Evolutionary conservation across 176 grass and related monocot species (phyloP).

Genomic region (Poa annua): DNA sequence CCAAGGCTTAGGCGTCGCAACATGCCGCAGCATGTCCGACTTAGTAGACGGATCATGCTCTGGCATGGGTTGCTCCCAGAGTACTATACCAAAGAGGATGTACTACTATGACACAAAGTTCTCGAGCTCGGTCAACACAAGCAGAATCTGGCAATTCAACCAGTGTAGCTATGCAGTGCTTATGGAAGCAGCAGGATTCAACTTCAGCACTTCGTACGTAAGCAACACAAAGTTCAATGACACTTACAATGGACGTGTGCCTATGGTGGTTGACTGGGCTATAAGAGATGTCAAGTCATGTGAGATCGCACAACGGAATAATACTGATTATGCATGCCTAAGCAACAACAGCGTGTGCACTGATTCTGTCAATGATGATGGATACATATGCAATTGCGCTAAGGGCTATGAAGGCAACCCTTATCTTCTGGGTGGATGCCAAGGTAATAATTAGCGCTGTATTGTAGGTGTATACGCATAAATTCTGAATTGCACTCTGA

Average conservation of each 20-base stretch:
- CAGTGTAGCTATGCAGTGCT: not conserved
- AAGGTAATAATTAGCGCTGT: not conserved
- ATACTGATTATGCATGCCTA: not conserved
- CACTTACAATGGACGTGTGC: accelerated
- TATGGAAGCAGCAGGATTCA: not conserved
- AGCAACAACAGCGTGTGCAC: not conserved
- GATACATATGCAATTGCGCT: not conserved
- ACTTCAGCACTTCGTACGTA: not conserved
- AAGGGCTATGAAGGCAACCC: slow-evolving; percentile 26
- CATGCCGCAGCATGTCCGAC: too few species aligned
- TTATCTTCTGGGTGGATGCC: not conserved
- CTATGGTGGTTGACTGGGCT: not conserved
- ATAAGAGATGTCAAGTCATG: not conserved
- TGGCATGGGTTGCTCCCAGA: too few species aligned
- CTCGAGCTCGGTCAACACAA: too few species aligned
- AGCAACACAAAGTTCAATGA: not conserved
- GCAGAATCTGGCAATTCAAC: too few species aligned
- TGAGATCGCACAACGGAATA: not conserved
- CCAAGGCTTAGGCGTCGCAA: too few species aligned
- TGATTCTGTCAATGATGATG: too few species aligned
- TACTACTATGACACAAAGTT: too few species aligned
- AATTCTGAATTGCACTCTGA: not conserved
- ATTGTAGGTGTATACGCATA: too few species aligned
- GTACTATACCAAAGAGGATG: too few species aligned
- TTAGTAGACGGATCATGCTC: too few species aligned